Evolutionary conservation across 345 rosid genomes (phyloP), one percentile per base, ranked within the genome.

Genomic region (Aegle marmelos): DNA sequence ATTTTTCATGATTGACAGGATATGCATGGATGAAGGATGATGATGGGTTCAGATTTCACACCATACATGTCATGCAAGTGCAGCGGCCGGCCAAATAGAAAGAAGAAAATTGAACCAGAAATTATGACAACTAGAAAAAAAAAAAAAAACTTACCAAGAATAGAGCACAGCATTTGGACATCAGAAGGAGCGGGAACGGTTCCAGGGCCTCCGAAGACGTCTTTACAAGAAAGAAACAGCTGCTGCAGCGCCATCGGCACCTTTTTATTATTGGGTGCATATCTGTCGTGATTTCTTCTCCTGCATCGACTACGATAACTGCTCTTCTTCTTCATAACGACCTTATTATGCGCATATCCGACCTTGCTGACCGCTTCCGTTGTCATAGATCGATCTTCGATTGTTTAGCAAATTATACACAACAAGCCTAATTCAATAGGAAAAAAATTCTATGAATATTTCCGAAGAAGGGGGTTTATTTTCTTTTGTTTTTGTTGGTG

Each of bases 151-250:
- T 25, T 78, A 92, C 97, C 97, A 19, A 92, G 85, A 66, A 90
- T 73, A 75, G 62, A 25, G 79, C 87, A 77, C 9, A 92, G 27
- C 62, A 59, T 82, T 10, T 81, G 70, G 5, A 89, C 93, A 78
- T 89, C 87, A 27, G 33, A 70, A n/a, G 84, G 80, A 4, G 77
- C 54, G 63, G 94, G 97, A 73, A 88, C 90, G 34, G 84, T 79
- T 69, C 85, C 90, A 65, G 87, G 87, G 73, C 92, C 92, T 76
- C 78, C 85, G 82, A 92, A 92, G 9, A 89, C 80, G 11, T 89
- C 72, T 54, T 34, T 77, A 54, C 97, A 89, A 0, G 87, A 74
- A 79, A 63, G 80, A 78, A 81, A 90, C 21, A 92, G 89, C 33
- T 84, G 68, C 80, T 87, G 97, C 80, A 90, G 72, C 7, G 64